Conservation (phyloP, 495 filamentous ascomycete genomes). For the Apiosordaria backusii region DNA sequence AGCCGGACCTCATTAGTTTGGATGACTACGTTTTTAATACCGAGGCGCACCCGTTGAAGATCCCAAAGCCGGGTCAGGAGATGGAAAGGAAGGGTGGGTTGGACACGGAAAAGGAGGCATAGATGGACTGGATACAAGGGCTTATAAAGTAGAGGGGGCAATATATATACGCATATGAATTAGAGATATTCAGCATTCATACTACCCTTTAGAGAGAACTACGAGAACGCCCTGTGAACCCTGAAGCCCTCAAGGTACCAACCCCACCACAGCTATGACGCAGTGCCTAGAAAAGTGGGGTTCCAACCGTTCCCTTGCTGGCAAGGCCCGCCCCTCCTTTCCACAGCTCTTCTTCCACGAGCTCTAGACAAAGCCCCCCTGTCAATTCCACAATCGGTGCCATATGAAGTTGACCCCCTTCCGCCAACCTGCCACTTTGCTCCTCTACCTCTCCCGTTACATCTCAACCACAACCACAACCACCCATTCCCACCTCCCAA, state of each 20-base stretch:
- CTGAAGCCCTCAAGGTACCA: neutral
- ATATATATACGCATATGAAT: too few species aligned
- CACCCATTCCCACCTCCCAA: neutral
- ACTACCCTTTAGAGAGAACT: too few species aligned
- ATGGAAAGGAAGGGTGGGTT: neutral
- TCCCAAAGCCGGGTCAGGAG: constrained; percentile 21
- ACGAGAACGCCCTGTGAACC: neutral
- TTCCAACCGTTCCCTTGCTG: neutral
- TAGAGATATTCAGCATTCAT: too few species aligned
- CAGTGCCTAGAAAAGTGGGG: neutral
- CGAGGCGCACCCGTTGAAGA: constrained; percentile 72
- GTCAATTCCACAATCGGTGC: neutral
- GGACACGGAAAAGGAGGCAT: neutral
- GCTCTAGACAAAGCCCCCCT: neutral
- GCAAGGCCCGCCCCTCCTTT: neutral
- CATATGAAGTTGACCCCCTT: neutral
- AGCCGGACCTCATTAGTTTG: constrained; percentile 66
- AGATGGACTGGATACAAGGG: neutral
- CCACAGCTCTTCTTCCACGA: neutral
- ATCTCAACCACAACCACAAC: neutral
- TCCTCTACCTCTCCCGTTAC: neutral
- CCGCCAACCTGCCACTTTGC: neutral
- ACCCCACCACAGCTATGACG: neutral
- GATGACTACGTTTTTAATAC: constrained; percentile 83
- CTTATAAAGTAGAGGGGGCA: neutral